Evolutionary conservation across 257 asterid species (phyloP).

Genomic region (Solanum peruvianum): DNA sequence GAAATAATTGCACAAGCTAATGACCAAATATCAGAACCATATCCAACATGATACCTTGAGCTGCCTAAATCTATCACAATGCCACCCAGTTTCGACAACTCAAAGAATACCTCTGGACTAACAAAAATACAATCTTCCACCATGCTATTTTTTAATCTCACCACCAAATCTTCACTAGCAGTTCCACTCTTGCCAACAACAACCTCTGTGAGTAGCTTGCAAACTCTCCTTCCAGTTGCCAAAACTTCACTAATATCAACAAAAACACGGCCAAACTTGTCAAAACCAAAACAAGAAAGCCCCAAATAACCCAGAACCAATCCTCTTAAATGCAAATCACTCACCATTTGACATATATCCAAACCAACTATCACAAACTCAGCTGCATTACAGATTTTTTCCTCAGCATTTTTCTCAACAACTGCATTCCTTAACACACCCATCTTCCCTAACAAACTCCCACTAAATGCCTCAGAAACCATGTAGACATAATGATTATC

Average conservation of each 20-base stretch:
- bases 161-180: neutral
- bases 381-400: constrained; percentile 11
- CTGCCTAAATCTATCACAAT: constrained; percentile 19
- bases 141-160: constrained; percentile 6
- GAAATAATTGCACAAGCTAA: constrained; percentile 51
- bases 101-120: constrained; percentile 59
- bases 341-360: constrained; percentile 56
- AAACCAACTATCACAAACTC: constrained; percentile 37
- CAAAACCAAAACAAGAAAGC: constrained; percentile 37
- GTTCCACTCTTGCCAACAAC: neutral
- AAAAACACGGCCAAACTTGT: constrained; percentile 41
- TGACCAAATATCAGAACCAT: constrained; percentile 80
- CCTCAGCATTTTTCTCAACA: constrained; percentile 12
- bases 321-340: constrained; percentile 56
- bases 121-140: constrained; percentile 29
- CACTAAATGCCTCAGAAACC: constrained; percentile 37
- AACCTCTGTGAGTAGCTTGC: neutral
- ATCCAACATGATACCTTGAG: constrained; percentile 25
- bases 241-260: constrained; percentile 47
- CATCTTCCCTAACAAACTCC: constrained; percentile 12
- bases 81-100: constrained; percentile 18
- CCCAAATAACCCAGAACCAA: constrained; percentile 44
- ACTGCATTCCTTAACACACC: neutral
- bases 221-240: constrained; percentile 29
- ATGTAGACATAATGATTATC: constrained; percentile 42